phyloP scores from a whole-genome alignment of 805 yeast species.

The Monosporozyma aerobia region DNA sequence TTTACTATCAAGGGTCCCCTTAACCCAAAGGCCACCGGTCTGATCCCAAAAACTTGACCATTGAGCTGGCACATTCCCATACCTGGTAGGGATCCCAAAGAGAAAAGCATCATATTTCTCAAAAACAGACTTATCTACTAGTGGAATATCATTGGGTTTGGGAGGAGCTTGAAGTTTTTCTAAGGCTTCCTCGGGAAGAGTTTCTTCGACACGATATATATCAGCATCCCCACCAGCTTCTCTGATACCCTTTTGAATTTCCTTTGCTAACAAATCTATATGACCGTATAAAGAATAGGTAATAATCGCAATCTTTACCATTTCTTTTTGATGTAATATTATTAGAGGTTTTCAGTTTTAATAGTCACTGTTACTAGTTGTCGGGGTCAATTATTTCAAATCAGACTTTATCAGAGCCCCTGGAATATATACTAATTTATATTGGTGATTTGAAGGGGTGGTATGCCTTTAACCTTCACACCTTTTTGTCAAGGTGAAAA shows the following conservation, averaged over 20 bases:
- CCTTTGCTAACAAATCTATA: constrained; percentile 55
- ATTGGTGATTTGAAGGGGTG: no score
- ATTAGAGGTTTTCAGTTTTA: no score
- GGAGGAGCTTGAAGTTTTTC: constrained; percentile 55
- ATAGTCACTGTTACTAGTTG: no score
- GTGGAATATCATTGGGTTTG: constrained; percentile 43
- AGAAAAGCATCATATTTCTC: constrained; percentile 60
- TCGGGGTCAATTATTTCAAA: no score
- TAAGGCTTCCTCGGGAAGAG: constrained; percentile 53
- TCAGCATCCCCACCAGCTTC: constrained; percentile 61
- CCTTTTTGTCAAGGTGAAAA: no score
- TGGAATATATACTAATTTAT: no score
- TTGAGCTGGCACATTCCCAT: constrained; percentile 68
- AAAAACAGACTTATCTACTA: constrained; percentile 49
- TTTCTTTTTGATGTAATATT: background rate
- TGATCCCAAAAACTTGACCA: constrained; percentile 67
- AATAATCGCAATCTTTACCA: constrained; percentile 39
- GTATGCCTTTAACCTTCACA: no score
- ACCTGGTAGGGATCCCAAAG: constrained; percentile 77
- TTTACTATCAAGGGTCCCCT: constrained; percentile 62
- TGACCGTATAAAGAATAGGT: constrained; percentile 77
- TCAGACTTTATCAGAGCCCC: no score
- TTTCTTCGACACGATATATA: constrained; percentile 69
- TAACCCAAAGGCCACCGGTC: constrained; percentile 71
- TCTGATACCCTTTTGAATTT: constrained; percentile 58